A percentile compares a stretch with the other conserved stretches of the same genome.
Evolutionary conservation across 148 eudicot species (phyloP).

Genomic region (Vaccinium corymbosum): DNA sequence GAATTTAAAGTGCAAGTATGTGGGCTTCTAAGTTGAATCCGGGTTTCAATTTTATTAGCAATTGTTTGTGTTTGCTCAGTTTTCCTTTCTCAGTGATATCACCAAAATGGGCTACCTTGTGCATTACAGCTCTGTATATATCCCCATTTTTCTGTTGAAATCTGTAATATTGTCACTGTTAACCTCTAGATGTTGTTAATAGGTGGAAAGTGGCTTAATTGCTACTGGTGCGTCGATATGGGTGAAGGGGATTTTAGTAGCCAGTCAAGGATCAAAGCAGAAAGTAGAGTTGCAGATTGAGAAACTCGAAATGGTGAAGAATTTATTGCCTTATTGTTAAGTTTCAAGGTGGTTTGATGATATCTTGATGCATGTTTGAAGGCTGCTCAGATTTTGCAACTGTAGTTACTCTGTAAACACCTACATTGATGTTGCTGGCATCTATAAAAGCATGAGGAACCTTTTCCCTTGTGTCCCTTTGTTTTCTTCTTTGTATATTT

Average conservation of each 20-base stretch:
- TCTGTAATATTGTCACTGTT: not conserved
- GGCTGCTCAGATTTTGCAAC: not conserved
- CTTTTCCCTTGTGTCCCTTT: not conserved
- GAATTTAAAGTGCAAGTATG: not conserved
- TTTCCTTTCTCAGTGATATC: not conserved
- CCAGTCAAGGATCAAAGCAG: conserved; percentile 92
- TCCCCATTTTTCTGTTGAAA: not conserved
- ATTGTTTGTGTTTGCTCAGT: not conserved
- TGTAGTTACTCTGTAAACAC: not conserved
- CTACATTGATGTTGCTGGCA: not conserved
- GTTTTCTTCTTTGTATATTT: not conserved
- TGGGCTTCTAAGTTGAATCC: not conserved
- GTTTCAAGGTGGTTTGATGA: not conserved
- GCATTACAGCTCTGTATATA: not conserved
- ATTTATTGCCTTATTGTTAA: conserved; percentile 7
- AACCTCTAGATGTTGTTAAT: conserved; percentile 21
- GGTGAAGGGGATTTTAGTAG: conserved; percentile 72
- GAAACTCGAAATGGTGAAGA: conserved; percentile 62
- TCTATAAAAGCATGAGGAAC: not conserved
- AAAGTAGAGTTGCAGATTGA: conserved; percentile 80
- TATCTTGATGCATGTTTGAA: not conserved
- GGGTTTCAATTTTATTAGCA: not conserved
- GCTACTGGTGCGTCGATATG: conserved; percentile 85
- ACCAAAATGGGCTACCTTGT: not conserved
- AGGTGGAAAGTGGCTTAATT: conserved; percentile 78